Conservation (phyloP, 768 basidiomycete species). For the Pulveroboletus sp. region DNA sequence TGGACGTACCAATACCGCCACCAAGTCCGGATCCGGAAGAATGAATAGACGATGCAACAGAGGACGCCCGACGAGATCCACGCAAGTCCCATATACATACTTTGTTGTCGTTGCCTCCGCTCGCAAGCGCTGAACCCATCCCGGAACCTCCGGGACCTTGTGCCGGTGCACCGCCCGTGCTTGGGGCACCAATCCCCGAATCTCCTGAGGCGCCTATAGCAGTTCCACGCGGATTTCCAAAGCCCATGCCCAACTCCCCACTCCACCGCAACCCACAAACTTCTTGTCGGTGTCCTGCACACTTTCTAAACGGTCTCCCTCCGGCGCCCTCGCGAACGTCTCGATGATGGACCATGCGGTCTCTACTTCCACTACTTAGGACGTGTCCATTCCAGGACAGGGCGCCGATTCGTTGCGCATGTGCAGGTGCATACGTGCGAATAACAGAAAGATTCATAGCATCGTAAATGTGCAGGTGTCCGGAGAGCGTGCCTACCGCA, state of each 20-base stretch:
- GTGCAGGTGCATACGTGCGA: constrained; percentile 83
- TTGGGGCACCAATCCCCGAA: constrained; percentile 19
- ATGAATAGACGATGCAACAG: constrained; percentile 23
- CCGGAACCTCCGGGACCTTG: constrained; percentile 29
- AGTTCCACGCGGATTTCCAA: constrained; percentile 22
- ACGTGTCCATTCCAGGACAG: constrained; percentile 92
- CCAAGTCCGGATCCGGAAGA: constrained; percentile 30
- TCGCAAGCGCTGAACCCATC: constrained; percentile 67
- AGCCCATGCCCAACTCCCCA: constrained; percentile 26
- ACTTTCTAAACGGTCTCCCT: constrained; percentile 66
- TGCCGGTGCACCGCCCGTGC: constrained; percentile 21
- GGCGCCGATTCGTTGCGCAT: constrained; percentile 86
- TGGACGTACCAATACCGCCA: constrained; percentile 22
- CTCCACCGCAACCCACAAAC: constrained; percentile 97
- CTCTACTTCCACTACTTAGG: constrained; percentile 87
- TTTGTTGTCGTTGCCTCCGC: constrained; percentile 98
- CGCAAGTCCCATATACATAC: constrained; percentile 95
- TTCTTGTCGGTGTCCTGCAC: constrained; percentile 83
- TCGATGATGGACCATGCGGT: constrained; percentile 87
- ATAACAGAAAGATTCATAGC: constrained; percentile 70
- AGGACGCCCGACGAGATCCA: constrained; percentile 46
- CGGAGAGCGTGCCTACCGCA: constrained; percentile 90
- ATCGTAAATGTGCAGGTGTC: constrained; percentile 91
- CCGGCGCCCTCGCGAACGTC: constrained; percentile 73
- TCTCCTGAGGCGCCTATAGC: constrained; percentile 26